These are phyloP conservation scores for Cymodocea nodosa DNA, from an alignment of 116 monocot genomes.

Conservation along the genomic window DNA sequence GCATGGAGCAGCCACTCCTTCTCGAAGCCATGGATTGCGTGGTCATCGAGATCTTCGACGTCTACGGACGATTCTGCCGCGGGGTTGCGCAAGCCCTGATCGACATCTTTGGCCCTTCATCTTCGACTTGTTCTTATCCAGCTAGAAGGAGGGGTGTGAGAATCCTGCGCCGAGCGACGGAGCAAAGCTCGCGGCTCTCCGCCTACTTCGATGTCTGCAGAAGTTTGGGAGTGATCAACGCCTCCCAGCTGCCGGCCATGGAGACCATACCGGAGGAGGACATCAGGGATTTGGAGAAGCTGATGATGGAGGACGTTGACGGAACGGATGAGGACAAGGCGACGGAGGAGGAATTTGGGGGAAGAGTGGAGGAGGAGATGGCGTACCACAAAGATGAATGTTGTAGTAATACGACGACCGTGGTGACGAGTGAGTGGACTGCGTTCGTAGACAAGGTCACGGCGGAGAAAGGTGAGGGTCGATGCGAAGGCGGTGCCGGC, in stretches of 20 bases:
- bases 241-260: constrained; percentile 32
- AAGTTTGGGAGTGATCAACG: constrained; percentile 45
- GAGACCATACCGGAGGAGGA: constrained; percentile 62
- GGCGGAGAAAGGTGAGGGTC: no score
- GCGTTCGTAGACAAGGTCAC: not conserved
- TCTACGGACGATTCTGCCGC: constrained; percentile 51
- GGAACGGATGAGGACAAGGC: not conserved
- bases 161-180: constrained; percentile 32
- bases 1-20: constrained; percentile 43
- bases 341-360: not conserved
- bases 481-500: no score
- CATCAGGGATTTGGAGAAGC: constrained; percentile 33
- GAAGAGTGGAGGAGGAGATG: not conserved
- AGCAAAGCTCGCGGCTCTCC: constrained; percentile 40
- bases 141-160: constrained; percentile 16
- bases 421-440: not conserved
- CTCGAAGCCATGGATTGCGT: constrained; percentile 82
- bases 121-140: not conserved
- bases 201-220: constrained; percentile 46
- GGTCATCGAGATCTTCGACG: constrained; percentile 61
- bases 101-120: constrained; percentile 9
- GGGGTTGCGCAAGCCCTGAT: constrained; percentile 40
- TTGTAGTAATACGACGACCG: not conserved
- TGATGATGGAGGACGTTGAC: constrained; percentile 12
- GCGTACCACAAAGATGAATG: no score